A percentile compares a stretch with the other conserved stretches of the same genome.
Evolutionary conservation across 345 rosid species (phyloP).

Genomic region (Raphanus sativus): DNA sequence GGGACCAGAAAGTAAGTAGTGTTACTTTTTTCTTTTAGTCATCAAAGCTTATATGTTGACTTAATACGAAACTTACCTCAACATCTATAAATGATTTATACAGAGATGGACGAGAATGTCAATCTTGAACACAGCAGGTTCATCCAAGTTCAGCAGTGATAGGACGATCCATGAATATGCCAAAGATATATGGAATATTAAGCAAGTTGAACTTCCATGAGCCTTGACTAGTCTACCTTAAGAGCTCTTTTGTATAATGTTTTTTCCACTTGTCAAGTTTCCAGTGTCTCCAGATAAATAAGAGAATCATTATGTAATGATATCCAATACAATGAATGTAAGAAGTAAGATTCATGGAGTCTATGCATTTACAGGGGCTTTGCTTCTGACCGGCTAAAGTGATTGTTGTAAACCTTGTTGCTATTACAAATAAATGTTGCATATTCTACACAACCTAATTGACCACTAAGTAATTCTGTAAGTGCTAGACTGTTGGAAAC

Average conservation of each 20-base stretch:
- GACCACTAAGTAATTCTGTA: no score
- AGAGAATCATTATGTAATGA: slow-evolving; percentile 22
- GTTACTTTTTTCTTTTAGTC: background rate
- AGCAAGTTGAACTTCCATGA: slow-evolving; percentile 52
- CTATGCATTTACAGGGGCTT: no score
- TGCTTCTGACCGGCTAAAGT: no score
- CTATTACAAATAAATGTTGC: no score
- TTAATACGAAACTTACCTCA: background rate
- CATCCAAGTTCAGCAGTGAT: slow-evolving; percentile 84
- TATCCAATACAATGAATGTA: background rate
- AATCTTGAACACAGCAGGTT: slow-evolving; percentile 81
- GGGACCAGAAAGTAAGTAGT: slow-evolving; percentile 56
- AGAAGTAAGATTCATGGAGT: no score
- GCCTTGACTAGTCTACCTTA: slow-evolving; percentile 7
- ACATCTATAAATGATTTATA: slow-evolving; percentile 15
- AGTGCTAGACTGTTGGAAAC: background rate
- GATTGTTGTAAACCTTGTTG: no score
- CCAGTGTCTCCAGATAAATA: slow-evolving; percentile 22
- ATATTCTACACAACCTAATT: no score
- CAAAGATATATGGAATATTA: slow-evolving; percentile 66
- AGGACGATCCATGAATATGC: slow-evolving; percentile 79
- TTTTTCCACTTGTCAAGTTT: background rate
- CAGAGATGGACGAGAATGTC: slow-evolving; percentile 87
- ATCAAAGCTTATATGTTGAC: background rate
- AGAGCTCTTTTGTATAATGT: background rate